Percentiles rank a stretch among this genome's conserved stretches.
phyloP scores from a whole-genome alignment of 2,329 filamentous ascomycete genomes.

The Diaporthe helianthi region DNA sequence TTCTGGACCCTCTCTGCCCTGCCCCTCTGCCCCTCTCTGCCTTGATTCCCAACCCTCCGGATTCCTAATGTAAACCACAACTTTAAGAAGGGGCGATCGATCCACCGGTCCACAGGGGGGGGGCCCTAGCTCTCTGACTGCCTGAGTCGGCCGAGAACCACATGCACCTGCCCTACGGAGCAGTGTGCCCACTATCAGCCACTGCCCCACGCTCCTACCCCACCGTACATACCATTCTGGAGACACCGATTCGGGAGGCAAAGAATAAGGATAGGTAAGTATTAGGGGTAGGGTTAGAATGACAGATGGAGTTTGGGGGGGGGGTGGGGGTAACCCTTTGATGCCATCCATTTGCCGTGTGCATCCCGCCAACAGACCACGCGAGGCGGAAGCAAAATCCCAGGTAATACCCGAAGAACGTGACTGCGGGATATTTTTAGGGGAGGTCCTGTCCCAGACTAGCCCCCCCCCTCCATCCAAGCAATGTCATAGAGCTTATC shows the following conservation, averaged over 20 bases:
- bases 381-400: not conserved
- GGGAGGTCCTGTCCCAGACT: not conserved
- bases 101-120: slow-evolving; percentile 9
- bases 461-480: not conserved
- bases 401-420: slow-evolving; percentile 13
- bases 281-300: not conserved
- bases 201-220: not conserved
- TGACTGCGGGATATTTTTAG: slow-evolving; percentile 18
- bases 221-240: not conserved
- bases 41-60: slow-evolving; percentile 17
- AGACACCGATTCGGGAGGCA: not conserved
- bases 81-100: slow-evolving; percentile 21
- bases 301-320: no score
- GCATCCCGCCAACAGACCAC: not conserved
- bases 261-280: no score
- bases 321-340: not conserved
- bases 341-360: no score
- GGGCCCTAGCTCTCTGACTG: slow-evolving; percentile 3
- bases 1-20: not conserved
- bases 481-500: slow-evolving; percentile 10
- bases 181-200: slow-evolving; percentile 12
- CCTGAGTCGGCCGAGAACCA: slow-evolving; percentile 21
- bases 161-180: slow-evolving; percentile 17
- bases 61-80: not conserved
- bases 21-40: slow-evolving; percentile 1